Percentiles rank a stretch among this genome's conserved stretches.
These are phyloP conservation scores for Tuber indicum DNA, from an alignment of 495 filamentous ascomycete genomes.

Conservation along the genomic window DNA sequence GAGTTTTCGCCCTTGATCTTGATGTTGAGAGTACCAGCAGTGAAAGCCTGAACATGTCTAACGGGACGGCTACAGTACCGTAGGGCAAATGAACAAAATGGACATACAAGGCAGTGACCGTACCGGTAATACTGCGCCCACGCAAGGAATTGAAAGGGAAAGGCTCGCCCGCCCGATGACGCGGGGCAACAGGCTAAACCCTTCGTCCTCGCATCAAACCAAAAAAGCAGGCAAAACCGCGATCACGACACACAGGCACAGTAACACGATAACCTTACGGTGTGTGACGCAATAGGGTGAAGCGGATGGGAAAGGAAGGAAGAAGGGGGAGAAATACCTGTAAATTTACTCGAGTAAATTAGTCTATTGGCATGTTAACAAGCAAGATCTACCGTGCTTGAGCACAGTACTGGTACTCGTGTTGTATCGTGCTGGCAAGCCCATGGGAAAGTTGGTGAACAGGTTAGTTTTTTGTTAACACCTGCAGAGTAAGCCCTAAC, in stretches of 20 bases:
- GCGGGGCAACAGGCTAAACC: not conserved
- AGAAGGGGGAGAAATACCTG: too few species aligned
- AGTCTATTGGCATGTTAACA: too few species aligned
- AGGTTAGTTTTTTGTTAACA: too few species aligned
- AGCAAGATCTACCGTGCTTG: too few species aligned
- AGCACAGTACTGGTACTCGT: too few species aligned
- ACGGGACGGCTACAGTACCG: not conserved
- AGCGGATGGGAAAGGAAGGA: not conserved
- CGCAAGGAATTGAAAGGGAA: not conserved
- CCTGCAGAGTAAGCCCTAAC: too few species aligned
- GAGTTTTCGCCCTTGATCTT: conserved; percentile 3
- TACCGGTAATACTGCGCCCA: not conserved
- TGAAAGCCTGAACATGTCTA: not conserved
- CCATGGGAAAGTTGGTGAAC: too few species aligned
- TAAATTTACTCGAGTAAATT: too few species aligned
- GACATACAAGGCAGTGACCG: not conserved
- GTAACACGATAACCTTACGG: not conserved
- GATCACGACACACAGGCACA: not conserved
- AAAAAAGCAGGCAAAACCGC: not conserved
- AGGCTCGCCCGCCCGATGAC: not conserved
- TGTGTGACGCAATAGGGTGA: not conserved
- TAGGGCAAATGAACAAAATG: not conserved
- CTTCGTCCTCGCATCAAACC: not conserved
- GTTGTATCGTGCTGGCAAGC: too few species aligned
- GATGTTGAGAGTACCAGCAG: conserved; percentile 16